Base-by-base conservation (phyloP, 345 rosid genomes). In the Hibiscus tridactylites region DNA sequence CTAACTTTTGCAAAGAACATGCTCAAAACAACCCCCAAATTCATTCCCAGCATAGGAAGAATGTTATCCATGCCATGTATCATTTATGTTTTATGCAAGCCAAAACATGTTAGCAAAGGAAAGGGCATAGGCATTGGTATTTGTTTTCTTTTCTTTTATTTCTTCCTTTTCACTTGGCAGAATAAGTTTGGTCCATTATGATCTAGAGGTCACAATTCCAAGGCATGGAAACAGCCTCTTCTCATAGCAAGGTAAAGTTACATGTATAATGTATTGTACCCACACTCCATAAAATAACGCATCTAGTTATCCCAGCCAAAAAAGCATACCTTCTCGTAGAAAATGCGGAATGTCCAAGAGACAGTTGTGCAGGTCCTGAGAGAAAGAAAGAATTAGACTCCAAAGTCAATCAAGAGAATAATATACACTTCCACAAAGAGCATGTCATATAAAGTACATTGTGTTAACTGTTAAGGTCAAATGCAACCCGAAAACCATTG, bases 361-460 rank as follows among this genome's bases (percentile, higher is more conserved):
- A 90, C 89, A 28, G 98, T 87, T 46, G 95, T 92, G 81, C 98
- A 92, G 26, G 98, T 92, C 90, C 98, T 92, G 88, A 65, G 74
- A 69, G 71, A 57, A 69, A 54, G 46, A 68, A 59, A 76, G 42
- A 57, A 63, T 70, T 33, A 71, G 26, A 31, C 39, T 72, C 56
- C 47, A 49, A 21, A 21, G 54, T 72, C 68, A 63, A 70, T 29
- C 11, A 76, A 65, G 37, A 56, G 21, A 66, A 29, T 19, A 64
- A 29, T 11, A 29, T 17, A 57, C 2, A 16, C 63, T 62, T 17
- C 21, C 15, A 0, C 13, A n/a, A 52, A 71, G 68, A 39, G 75
- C 21, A 73, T 63, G 47, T 59, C 35, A 9, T 1, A 16, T 49
- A 49, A 49, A 28, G 42, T 50, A 50, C 39, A 12, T 65, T 50